Percentiles rank a stretch among this genome's conserved stretches.
Conservation (phyloP, 2,329 filamentous ascomycete genomes). For the Ceratocystis eucalypticola region DNA sequence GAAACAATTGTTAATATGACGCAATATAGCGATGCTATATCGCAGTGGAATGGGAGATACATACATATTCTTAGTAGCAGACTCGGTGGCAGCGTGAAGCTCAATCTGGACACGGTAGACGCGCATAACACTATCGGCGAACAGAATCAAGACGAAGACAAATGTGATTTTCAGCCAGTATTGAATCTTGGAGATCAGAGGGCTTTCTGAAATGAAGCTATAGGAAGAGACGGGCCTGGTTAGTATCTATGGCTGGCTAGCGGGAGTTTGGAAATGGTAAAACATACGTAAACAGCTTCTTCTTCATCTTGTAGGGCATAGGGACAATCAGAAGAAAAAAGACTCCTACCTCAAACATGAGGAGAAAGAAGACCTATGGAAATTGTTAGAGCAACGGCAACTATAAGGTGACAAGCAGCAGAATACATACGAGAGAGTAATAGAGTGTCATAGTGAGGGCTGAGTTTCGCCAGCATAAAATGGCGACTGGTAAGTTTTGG, state of each 20-base stretch:
- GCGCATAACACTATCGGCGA: slow-evolving; percentile 88
- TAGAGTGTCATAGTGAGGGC: slow-evolving; percentile 42
- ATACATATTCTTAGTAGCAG: slow-evolving; percentile 34
- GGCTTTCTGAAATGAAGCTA: slow-evolving; percentile 87
- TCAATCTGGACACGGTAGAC: slow-evolving; percentile 95
- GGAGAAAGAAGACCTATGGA: slow-evolving; percentile 62
- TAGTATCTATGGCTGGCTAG: slow-evolving; percentile 4
- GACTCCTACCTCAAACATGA: slow-evolving; percentile 70
- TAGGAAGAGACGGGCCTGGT: neutral
- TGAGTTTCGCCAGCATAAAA: neutral
- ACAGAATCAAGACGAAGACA: slow-evolving; percentile 96
- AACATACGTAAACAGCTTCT: slow-evolving; percentile 64
- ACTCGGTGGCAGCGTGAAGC: slow-evolving; percentile 58
- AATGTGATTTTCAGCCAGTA: slow-evolving; percentile 99
- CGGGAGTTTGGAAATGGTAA: neutral
- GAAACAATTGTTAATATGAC: neutral
- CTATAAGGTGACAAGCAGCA: neutral
- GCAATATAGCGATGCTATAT: slow-evolving; percentile 11
- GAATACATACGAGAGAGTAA: slow-evolving; percentile 37
- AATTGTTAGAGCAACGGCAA: slow-evolving; percentile 8
- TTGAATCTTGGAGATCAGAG: slow-evolving; percentile 74
- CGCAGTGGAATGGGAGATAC: neutral
- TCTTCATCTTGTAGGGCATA: slow-evolving; percentile 72
- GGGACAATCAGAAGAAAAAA: slow-evolving; percentile 73
- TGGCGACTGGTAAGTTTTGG: neutral